Percentiles rank a stretch among this genome's conserved stretches.
These are phyloP conservation scores for Ophiobolus disseminans DNA, from an alignment of 2,329 filamentous ascomycete species.

Conservation along the genomic window DNA sequence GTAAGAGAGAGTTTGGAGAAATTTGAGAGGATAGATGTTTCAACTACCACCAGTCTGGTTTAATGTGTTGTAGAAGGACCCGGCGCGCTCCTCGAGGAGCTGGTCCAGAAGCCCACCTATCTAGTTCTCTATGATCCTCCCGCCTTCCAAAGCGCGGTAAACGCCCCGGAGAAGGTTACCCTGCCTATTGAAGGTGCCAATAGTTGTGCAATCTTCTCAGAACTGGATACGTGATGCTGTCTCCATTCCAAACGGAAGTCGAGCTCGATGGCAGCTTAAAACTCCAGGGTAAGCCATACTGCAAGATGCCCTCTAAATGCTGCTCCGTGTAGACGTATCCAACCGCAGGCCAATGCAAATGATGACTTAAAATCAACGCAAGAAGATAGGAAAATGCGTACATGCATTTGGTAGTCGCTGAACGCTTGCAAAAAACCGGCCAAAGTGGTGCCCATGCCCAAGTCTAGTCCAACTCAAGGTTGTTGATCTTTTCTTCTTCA, in stretches of 20 bases:
- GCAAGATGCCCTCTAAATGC: too few relatives aligned
- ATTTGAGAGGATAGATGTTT: too few relatives aligned
- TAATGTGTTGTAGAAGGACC: background rate
- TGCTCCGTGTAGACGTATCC: too few relatives aligned
- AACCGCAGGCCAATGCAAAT: background rate
- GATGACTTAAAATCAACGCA: background rate
- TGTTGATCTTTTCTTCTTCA: background rate
- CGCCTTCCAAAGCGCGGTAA: background rate
- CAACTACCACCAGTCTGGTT: too few relatives aligned
- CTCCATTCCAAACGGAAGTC: background rate
- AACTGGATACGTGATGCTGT: background rate
- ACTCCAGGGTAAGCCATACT: too few relatives aligned
- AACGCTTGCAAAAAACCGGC: conserved; percentile 13
- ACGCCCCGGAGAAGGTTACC: too few relatives aligned
- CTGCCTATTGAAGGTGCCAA: background rate
- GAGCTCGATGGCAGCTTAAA: too few relatives aligned
- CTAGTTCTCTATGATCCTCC: background rate
- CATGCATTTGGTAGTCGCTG: conserved; percentile 7
- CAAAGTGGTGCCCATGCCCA: background rate
- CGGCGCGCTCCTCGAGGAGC: background rate
- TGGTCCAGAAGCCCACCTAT: background rate
- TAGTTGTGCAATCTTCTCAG: background rate
- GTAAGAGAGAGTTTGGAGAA: too few relatives aligned
- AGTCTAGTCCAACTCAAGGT: background rate
- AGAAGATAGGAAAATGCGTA: conserved; percentile 3